Conservation (phyloP, 768 basidiomycete species). For the Leccinellum albellum region DNA sequence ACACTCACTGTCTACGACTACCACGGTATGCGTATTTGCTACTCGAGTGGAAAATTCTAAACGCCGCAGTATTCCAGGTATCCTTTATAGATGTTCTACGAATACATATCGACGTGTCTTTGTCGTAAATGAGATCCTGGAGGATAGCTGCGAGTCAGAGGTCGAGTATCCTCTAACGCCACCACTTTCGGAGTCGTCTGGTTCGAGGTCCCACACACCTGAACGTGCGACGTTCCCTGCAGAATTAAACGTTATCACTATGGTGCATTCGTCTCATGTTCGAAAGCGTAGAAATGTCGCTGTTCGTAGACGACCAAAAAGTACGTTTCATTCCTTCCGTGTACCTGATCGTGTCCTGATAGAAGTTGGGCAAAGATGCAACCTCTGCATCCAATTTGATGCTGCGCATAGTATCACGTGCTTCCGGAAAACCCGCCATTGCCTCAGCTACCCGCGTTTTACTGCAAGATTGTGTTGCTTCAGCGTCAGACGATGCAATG, state of each 20-base stretch:
- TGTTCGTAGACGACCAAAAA: slow-evolving; percentile 20
- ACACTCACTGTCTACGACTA: slow-evolving; percentile 71
- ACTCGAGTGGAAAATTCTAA: slow-evolving; percentile 1
- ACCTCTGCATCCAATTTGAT: slow-evolving; percentile 31
- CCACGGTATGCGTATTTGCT: slow-evolving; percentile 47
- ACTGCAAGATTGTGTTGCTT: slow-evolving; percentile 24
- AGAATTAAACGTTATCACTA: slow-evolving; percentile 19
- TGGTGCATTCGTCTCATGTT: slow-evolving; percentile 12
- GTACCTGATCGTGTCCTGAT: slow-evolving; percentile 10
- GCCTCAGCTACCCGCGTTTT: slow-evolving; percentile 51
- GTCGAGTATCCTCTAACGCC: slow-evolving; percentile 72
- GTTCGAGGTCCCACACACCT: slow-evolving; percentile 61
- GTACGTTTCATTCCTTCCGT: slow-evolving; percentile 19
- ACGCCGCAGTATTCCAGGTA: slow-evolving; percentile 30
- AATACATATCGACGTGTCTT: slow-evolving; percentile 40
- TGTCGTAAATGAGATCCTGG: slow-evolving; percentile 16
- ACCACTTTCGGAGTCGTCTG: slow-evolving; percentile 70
- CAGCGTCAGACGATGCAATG: neutral
- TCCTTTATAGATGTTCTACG: slow-evolving; percentile 38
- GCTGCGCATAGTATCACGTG: slow-evolving; percentile 54
- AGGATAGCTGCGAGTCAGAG: slow-evolving; percentile 49
- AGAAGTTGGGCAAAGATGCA: slow-evolving; percentile 8
- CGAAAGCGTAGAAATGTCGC: slow-evolving; percentile 26
- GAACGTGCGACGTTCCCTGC: slow-evolving; percentile 18
- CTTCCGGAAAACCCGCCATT: slow-evolving; percentile 63